Conservation (phyloP, 106 monocot species). For the Dendrobium officinale region DNA sequence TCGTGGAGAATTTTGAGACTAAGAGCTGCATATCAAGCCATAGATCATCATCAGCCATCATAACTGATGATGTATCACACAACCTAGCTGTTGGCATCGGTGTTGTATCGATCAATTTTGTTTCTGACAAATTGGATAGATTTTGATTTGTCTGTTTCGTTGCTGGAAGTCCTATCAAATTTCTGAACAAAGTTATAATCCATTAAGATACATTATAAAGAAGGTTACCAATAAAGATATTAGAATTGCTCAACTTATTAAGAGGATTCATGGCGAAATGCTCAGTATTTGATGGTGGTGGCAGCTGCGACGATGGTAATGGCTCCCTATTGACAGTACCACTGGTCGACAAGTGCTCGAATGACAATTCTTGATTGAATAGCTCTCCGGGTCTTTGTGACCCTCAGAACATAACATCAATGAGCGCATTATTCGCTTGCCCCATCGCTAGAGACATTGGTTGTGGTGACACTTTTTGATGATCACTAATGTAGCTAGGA, state of each 20-base stretch:
- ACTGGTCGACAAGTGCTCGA: background rate
- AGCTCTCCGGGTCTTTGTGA: background rate
- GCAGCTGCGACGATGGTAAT: too few relatives aligned
- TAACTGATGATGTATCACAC: too few relatives aligned
- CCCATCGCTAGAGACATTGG: background rate
- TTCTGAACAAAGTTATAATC: too few relatives aligned
- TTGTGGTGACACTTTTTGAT: background rate
- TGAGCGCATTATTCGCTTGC: conserved; percentile 14
- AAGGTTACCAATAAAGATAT: conserved; percentile 1
- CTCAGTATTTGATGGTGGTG: background rate
- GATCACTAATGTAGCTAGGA: background rate
- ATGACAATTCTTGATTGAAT: background rate
- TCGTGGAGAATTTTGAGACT: too few relatives aligned
- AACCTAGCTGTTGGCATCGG: too few relatives aligned
- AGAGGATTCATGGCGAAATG: background rate
- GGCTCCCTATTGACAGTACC: background rate
- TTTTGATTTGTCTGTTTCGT: too few relatives aligned
- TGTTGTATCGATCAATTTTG: too few relatives aligned
- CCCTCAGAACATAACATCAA: conserved; percentile 41
- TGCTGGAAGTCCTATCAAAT: too few relatives aligned
- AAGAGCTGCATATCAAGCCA: too few relatives aligned
- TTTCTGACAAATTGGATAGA: too few relatives aligned
- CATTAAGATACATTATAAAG: too few relatives aligned
- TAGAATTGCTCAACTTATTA: conserved; percentile 1
- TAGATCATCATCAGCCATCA: too few relatives aligned